These are phyloP conservation scores for Platanthera guangdongensis DNA, from an alignment of 106 monocot genomes.

Conservation along the genomic window DNA sequence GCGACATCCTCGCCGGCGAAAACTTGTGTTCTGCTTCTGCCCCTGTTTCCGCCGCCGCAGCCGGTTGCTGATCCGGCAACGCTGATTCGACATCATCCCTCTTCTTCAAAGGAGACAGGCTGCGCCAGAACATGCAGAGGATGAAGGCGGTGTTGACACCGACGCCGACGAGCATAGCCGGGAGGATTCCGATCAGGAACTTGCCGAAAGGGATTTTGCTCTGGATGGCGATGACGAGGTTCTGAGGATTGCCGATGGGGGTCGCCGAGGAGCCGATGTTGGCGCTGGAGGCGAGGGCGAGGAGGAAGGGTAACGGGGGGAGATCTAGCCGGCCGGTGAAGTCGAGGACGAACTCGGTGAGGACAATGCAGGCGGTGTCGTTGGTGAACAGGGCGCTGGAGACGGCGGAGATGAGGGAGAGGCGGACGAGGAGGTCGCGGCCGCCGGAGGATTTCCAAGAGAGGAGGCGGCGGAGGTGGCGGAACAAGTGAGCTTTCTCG, in stretches of 20 bases:
- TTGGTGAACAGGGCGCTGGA: constrained; percentile 8
- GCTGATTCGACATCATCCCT: neutral
- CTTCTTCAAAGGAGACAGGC: neutral
- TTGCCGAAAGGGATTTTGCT: neutral
- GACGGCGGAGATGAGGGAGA: constrained; percentile 6
- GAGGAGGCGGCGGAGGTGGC: constrained; percentile 3
- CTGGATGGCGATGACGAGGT: constrained; percentile 5
- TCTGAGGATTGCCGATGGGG: constrained; percentile 5
- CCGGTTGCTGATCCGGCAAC: neutral
- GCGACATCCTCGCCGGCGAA: constrained; percentile 3
- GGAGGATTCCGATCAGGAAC: neutral
- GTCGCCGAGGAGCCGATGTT: constrained; percentile 6
- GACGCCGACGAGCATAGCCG: constrained; percentile 4
- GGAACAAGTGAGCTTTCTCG: constrained; percentile 5
- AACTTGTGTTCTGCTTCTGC: neutral
- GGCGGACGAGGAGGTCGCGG: neutral
- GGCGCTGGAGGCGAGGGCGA: constrained; percentile 2
- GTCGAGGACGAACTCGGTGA: constrained; percentile 7
- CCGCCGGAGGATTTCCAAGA: neutral
- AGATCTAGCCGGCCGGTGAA: neutral
- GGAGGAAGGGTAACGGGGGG: constrained; percentile 1
- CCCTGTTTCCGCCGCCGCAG: neutral
- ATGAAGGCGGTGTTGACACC: neutral
- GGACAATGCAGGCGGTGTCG: constrained; percentile 7
- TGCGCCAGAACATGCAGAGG: constrained; percentile 8